Percentiles rank a stretch among this genome's conserved stretches.
Conservation (phyloP, 768 basidiomycete species). For the Glaciozyma antarctica region DNA sequence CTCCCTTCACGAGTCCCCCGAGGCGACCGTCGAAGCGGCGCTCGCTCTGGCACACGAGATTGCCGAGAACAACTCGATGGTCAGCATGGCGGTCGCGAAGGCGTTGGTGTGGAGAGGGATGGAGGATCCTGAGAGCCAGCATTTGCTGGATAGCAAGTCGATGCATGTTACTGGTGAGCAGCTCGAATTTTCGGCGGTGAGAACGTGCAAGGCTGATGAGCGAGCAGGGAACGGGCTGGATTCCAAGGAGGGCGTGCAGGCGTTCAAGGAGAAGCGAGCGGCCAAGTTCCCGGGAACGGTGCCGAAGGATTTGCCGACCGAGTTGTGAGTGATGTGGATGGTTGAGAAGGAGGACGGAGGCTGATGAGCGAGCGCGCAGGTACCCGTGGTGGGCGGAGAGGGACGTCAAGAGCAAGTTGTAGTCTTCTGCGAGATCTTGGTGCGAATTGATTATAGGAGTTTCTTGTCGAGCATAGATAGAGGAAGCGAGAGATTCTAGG, state of each 20-base stretch:
- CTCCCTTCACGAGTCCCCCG: background rate
- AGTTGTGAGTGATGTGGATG: background rate
- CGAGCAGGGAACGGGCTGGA: background rate
- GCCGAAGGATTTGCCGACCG: conserved; percentile 5
- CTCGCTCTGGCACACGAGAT: conserved; percentile 1
- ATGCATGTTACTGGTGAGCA: background rate
- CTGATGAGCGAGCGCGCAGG: background rate
- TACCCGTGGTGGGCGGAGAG: background rate
- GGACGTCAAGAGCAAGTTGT: conserved; percentile 6
- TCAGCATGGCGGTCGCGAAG: conserved; percentile 1
- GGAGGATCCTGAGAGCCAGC: background rate
- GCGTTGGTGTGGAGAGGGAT: background rate
- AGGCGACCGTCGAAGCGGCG: background rate
- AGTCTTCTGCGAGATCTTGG: background rate
- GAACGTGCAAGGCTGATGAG: too few species aligned
- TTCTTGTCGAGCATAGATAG: too few species aligned
- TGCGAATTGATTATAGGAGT: too few species aligned
- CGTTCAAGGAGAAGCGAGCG: conserved; percentile 3
- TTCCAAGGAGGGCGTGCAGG: background rate
- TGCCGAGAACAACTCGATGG: background rate
- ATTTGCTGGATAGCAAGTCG: conserved; percentile 2
- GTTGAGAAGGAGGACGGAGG: background rate
- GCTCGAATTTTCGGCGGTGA: too few species aligned
- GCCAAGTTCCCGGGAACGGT: background rate
- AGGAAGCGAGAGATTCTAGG: too few species aligned